Evolutionary conservation across 495 filamentous ascomycete genomes (phyloP).

Genomic region (Mycothermus thermophilus): DNA sequence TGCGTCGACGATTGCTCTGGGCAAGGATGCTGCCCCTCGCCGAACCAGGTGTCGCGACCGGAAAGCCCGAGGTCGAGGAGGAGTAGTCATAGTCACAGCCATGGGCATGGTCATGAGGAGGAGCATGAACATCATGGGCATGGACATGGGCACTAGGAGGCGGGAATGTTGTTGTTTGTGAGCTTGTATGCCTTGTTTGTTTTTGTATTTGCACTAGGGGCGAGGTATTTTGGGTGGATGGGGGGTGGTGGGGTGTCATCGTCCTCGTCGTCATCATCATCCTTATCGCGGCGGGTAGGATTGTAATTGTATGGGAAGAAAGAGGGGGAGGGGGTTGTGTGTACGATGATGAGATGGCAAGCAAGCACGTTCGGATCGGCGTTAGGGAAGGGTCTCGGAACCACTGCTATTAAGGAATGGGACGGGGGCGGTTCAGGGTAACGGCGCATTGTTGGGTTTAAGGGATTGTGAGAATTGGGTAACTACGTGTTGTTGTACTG

Average conservation of each 20-base stretch:
- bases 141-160: background rate
- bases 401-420: too few species aligned
- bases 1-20: slow-evolving; percentile 71
- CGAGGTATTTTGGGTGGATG: too few species aligned
- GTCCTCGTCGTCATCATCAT: too few species aligned
- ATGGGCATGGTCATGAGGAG: slow-evolving; percentile 1
- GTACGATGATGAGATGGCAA: background rate
- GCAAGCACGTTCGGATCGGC: too few species aligned
- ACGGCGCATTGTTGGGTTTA: too few species aligned
- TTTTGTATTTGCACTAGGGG: too few species aligned
- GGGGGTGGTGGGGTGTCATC: too few species aligned
- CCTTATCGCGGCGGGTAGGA: too few species aligned
- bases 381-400: too few species aligned
- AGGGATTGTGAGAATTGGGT: too few species aligned
- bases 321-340: background rate
- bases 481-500: too few species aligned
- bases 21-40: slow-evolving; percentile 56
- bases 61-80: slow-evolving; percentile 16
- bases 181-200: background rate
- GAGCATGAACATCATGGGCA: slow-evolving; percentile 7
- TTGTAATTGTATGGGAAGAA: background rate
- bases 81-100: slow-evolving; percentile 7
- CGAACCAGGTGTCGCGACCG: slow-evolving; percentile 5
- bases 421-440: too few species aligned
- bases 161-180: background rate